Evolutionary conservation across 108 stramenopile species (phyloP).

Genomic region (Mediolabrus comicus): DNA sequence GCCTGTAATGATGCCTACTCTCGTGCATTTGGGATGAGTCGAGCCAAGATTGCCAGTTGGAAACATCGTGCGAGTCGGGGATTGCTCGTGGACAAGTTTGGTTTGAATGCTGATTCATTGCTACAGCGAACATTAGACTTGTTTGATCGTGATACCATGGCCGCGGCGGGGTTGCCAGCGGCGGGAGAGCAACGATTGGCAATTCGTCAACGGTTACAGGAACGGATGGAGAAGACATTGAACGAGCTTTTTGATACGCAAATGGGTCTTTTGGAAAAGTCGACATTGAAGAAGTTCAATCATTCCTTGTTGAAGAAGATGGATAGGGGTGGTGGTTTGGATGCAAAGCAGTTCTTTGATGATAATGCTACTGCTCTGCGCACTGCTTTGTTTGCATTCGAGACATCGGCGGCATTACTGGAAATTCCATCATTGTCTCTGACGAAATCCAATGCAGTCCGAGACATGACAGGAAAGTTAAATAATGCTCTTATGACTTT

Average conservation of each 20-base stretch:
- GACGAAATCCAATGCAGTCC: slow-evolving; percentile 61
- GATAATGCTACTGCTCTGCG: slow-evolving; percentile 70
- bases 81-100: slow-evolving; percentile 67
- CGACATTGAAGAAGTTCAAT: slow-evolving; percentile 60
- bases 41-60: slow-evolving; percentile 73
- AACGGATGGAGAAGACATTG: slow-evolving; percentile 55
- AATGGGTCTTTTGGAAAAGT: slow-evolving; percentile 57
- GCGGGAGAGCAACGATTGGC: slow-evolving; percentile 60
- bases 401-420: slow-evolving; percentile 47
- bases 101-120: slow-evolving; percentile 56
- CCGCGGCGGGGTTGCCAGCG: slow-evolving; percentile 63
- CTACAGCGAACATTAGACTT: slow-evolving; percentile 49
- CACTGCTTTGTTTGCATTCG: slow-evolving; percentile 60
- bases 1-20: slow-evolving; percentile 70
- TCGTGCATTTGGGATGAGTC: slow-evolving; percentile 56
- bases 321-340: slow-evolving; percentile 22
- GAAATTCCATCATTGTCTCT: slow-evolving; percentile 75
- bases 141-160: slow-evolving; percentile 78
- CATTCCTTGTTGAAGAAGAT: slow-evolving; percentile 56
- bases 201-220: slow-evolving; percentile 60
- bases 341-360: slow-evolving; percentile 47
- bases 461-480: slow-evolving; percentile 67
- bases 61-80: slow-evolving; percentile 66
- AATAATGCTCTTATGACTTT: slow-evolving; percentile 64
- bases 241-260: slow-evolving; percentile 62